Base-by-base conservation (phyloP, 2,329 filamentous ascomycete species). In the Cladosporium sp. region DNA sequence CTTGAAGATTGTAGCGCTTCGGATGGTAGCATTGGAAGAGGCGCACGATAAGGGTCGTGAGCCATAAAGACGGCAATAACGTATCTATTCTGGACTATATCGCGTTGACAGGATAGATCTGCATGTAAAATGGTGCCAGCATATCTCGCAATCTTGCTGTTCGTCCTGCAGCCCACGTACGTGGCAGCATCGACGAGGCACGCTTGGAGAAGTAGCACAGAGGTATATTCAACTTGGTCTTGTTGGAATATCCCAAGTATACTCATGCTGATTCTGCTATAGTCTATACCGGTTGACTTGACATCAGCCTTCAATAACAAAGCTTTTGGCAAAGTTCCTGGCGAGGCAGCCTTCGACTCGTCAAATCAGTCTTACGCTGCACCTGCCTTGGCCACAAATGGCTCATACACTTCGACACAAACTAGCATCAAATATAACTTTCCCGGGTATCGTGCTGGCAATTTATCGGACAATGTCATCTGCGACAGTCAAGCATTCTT, bases 371-470 rank as follows among this genome's bases (percentile, higher is more conserved):
- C 47, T 50, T 65, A 69, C 38, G 67, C 70, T 19, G 75, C 74
- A 58, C 74, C 74, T n/a, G 74, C 74, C 2, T 60, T 70, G 30
- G 70, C 70, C 49, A 66, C 75, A 2, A 73, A 74, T 14, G 65
- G 66, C 2, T 52, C 65, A 20, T 51, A 45, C 20, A 69, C 63
- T 11, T 72, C 75, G 43, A 67, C 66, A 14, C 76, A 76, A 59
- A 65, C 67, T 17, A 74, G 74, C 3, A 64, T 74, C 20, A 69
- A 71, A 36, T 76, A 70, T 60, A 63, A 59, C 19, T 76, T 76
- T 36, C 68, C 73, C 3, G 64, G 70, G 36, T 76, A 76, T 59
- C 70, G 72, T 40, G 63, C 66, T 19, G 73, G 73, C 19, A 65
- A 73, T 39, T 73, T 17, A 22, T 50, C 47, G 17, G 47, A 76